Percentiles rank a stretch among this genome's conserved stretches.
Conservation (phyloP, 2,329 filamentous ascomycete species). For the Neonectria faginata region DNA sequence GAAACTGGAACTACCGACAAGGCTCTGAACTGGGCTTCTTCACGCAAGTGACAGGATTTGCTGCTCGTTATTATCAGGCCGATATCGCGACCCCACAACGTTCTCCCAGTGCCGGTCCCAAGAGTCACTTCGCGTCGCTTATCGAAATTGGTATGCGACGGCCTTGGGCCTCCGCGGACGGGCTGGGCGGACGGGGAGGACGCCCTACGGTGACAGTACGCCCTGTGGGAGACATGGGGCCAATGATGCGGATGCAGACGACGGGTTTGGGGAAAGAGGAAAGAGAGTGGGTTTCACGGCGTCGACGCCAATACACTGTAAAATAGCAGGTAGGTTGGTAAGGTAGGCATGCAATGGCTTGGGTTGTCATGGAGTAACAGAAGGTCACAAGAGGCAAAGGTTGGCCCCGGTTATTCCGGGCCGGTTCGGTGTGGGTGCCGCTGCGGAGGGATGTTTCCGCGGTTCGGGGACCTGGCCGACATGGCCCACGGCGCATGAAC, state of each 20-base stretch:
- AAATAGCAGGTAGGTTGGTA: not conserved
- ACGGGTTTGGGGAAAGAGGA: not conserved
- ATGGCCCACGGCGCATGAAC: too few relatives aligned
- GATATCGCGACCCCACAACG: slow-evolving; percentile 29
- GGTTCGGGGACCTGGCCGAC: slow-evolving; percentile 1
- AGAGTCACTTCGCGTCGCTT: slow-evolving; percentile 4
- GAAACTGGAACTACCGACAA: slow-evolving; percentile 7
- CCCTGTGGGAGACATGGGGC: slow-evolving; percentile 14
- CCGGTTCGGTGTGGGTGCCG: slow-evolving; percentile 9
- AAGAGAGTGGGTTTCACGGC: slow-evolving; percentile 9
- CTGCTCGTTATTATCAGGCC: slow-evolving; percentile 10
- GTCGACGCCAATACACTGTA: slow-evolving; percentile 1
- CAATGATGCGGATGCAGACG: not conserved
- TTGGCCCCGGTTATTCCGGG: slow-evolving; percentile 4
- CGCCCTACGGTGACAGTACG: slow-evolving; percentile 8
- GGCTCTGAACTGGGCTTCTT: not conserved
- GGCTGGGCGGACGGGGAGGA: slow-evolving; percentile 10
- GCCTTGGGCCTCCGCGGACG: slow-evolving; percentile 16
- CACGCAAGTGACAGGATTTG: slow-evolving; percentile 9
- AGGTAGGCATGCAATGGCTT: not conserved
- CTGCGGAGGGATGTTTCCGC: not conserved
- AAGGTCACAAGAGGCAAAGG: slow-evolving; percentile 13
- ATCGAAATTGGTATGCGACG: slow-evolving; percentile 12
- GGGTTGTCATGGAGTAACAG: slow-evolving; percentile 10
- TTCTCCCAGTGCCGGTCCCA: not conserved